Percentiles rank a stretch among this genome's conserved stretches.
These are phyloP conservation scores for Ophiocordyceps robertsii DNA, from an alignment of 2,329 filamentous ascomycete species.

Conservation along the genomic window DNA sequence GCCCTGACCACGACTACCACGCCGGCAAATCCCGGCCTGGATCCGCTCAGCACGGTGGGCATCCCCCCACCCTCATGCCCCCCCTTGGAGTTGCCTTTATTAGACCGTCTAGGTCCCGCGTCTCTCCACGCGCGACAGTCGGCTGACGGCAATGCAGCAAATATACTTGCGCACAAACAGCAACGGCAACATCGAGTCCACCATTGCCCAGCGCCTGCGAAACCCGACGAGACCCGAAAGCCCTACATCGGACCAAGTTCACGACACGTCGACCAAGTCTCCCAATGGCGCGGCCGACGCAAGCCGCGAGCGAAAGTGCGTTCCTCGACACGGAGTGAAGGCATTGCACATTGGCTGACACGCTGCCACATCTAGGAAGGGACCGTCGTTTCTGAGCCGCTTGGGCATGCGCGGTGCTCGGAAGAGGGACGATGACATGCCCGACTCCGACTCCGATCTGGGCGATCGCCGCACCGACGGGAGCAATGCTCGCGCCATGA, in stretches of 20 bases:
- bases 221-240: conserved; percentile 38
- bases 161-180: conserved; percentile 25
- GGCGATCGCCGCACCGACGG: conserved; percentile 60
- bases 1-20: conserved; percentile 10
- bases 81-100: background rate
- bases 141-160: conserved; percentile 14
- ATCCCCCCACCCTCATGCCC: background rate
- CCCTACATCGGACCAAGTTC: conserved; percentile 26
- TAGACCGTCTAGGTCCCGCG: no score
- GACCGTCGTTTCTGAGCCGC: conserved; percentile 79
- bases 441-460: conserved; percentile 57
- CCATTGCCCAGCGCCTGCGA: conserved; percentile 42
- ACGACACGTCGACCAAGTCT: conserved; percentile 26
- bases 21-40: conserved; percentile 16
- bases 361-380: conserved; percentile 46
- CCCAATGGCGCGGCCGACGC: conserved; percentile 26
- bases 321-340: background rate
- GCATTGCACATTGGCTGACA: background rate
- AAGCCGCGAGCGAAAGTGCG: conserved; percentile 52
- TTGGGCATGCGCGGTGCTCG: conserved; percentile 58
- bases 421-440: conserved; percentile 51
- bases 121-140: background rate
- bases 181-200: conserved; percentile 18
- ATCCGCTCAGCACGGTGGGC: conserved; percentile 24
- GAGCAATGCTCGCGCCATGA: conserved; percentile 71